Evolutionary conservation across 2,329 filamentous ascomycete species (phyloP), one percentile per base, ranked within the genome.

Genomic region (Epichloe hybrida): DNA sequence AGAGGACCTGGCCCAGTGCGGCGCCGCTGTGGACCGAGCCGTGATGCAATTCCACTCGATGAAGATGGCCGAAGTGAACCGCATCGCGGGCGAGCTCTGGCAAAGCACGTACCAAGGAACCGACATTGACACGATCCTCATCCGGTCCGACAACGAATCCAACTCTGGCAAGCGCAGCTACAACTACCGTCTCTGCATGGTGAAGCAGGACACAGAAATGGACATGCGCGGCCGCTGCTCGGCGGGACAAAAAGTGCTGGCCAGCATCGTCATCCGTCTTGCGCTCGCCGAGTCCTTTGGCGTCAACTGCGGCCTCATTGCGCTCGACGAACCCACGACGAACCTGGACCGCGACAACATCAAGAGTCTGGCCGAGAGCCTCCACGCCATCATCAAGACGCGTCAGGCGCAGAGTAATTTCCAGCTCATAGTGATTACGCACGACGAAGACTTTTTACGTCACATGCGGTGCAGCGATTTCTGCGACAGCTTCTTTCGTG

Each of bases 51-150:
- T 91, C 63, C 93, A 98, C 70, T 79, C 84, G 34, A 72, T 95
- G 63, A 98, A 98, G 73, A 98, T 98, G 93, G 87, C 93, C 59
- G 90, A 98, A 66, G 91, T 98, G 66, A 98, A 98, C 68, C 79
- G 82, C 51, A 96, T 96, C 65, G 84, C 94, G 48, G 88, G 86
- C 56, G 93, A 98, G 66, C 77, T 98, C n/a, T 98, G 93, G 93
- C 87, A 88, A 68, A 86, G 83, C 62, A 96, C 93, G 1, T 98
- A 98, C 69, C 88, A 94, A 64, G 93, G 93, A 56, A 97, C 91
- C 0, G 93, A 98, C 62, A 90, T 98, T 50, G 93, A 98, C 71
- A 93, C 87, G 1, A 95, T 98, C 63, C 78, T 94, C 62, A 97
- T 98, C 69, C 85, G 86, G 40, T 95, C 90, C 17, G 91, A 97